Evolutionary conservation across 1,139 yeast genomes (phyloP).

Genomic region (Schizosaccharomyces versatilis): DNA sequence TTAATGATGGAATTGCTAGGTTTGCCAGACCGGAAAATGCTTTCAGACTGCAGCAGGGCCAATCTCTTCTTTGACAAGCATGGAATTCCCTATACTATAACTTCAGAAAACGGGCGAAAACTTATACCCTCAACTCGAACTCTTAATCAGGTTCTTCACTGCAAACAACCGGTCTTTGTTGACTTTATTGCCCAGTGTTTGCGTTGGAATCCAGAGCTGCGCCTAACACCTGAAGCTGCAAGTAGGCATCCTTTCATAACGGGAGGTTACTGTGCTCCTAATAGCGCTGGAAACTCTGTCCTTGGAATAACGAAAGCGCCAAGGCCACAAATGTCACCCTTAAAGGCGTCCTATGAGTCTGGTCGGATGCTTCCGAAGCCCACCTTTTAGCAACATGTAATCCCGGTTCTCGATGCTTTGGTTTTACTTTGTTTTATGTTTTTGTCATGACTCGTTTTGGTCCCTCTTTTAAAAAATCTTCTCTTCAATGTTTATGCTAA

Average conservation of each 20-base stretch:
- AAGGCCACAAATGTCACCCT: too few relatives aligned
- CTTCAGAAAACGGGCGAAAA: slow-evolving; percentile 18
- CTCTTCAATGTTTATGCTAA: too few relatives aligned
- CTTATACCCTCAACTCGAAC: slow-evolving; percentile 19
- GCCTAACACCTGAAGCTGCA: slow-evolving; percentile 28
- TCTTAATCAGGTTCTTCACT: slow-evolving; percentile 15
- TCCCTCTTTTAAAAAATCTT: too few relatives aligned
- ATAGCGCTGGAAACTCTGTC: too few relatives aligned
- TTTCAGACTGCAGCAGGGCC: slow-evolving; percentile 22
- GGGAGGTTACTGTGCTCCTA: slow-evolving; percentile 11
- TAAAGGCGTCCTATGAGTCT: too few relatives aligned
- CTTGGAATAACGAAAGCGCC: too few relatives aligned
- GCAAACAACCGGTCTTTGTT: slow-evolving; percentile 20
- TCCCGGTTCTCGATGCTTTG: too few relatives aligned
- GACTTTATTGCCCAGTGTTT: slow-evolving; percentile 22
- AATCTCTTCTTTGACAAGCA: slow-evolving; percentile 24
- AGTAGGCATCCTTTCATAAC: slow-evolving; percentile 24
- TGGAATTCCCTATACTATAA: slow-evolving; percentile 22
- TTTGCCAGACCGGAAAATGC: slow-evolving; percentile 27
- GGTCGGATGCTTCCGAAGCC: too few relatives aligned
- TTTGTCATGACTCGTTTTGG: too few relatives aligned
- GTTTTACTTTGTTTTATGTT: too few relatives aligned
- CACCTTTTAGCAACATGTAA: too few relatives aligned
- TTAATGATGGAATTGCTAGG: slow-evolving; percentile 41
- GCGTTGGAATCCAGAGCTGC: slow-evolving; percentile 33